Evolutionary conservation across 1,284 basidiomycete species (phyloP).

Genomic region (Ganoderma lingzhi): DNA sequence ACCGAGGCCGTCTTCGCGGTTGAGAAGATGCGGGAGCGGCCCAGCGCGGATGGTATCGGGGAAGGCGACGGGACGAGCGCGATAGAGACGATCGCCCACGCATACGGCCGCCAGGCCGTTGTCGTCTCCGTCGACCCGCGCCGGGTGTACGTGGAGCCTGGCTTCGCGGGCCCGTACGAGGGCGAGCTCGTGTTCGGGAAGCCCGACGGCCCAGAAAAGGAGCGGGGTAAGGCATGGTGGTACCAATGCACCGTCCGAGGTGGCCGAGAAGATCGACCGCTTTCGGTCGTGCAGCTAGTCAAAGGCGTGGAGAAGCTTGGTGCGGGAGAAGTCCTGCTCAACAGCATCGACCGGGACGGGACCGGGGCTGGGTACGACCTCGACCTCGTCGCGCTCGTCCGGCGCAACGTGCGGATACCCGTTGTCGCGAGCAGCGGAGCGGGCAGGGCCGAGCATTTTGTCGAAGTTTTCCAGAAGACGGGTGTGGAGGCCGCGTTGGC

Average conservation of each 20-base stretch:
- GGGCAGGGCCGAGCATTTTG: constrained; percentile 85
- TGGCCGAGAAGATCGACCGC: constrained; percentile 85
- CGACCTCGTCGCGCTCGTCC: constrained; percentile 84
- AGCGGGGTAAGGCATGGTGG: constrained; percentile 92
- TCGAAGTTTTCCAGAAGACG: constrained; percentile 84
- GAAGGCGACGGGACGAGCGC: constrained; percentile 79
- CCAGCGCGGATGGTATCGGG: constrained; percentile 39
- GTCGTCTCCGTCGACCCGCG: constrained; percentile 98
- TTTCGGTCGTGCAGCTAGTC: constrained; percentile 95
- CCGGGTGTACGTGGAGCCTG: constrained; percentile 83
- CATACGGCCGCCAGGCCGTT: constrained; percentile 97
- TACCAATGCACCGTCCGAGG: constrained; percentile 98
- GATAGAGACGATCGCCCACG: constrained; percentile 92
- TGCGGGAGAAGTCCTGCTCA: constrained; percentile 95
- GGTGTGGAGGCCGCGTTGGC: constrained; percentile 93
- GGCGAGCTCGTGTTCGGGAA: constrained; percentile 72
- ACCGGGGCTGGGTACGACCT: constrained; percentile 94
- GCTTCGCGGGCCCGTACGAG: constrained; percentile 74
- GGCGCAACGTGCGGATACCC: constrained; percentile 83
- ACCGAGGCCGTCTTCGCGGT: constrained; percentile 96
- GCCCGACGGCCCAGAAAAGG: constrained; percentile 56
- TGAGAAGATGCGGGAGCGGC: constrained; percentile 75
- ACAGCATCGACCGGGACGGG: constrained; percentile 97
- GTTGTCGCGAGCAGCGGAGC: constrained; percentile 97
- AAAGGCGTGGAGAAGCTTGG: constrained; percentile 90